Evolutionary conservation across 1,284 basidiomycete genomes (phyloP), one percentile per base, ranked within the genome.

Genomic region (Rhodotorula mucilaginosa): DNA sequence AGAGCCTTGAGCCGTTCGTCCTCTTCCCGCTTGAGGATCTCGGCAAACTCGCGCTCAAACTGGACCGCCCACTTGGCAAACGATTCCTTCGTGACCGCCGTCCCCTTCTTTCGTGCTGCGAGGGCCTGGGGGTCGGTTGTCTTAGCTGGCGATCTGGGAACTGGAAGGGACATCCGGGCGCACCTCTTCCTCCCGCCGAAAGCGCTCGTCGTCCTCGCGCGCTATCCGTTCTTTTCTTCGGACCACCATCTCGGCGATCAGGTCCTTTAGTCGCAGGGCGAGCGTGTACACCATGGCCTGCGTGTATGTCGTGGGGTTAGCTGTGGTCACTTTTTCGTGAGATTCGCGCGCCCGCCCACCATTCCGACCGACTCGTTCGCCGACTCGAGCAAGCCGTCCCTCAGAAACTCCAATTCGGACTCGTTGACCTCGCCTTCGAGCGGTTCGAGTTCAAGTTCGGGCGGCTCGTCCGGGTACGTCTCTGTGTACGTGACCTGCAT

Each of bases 241-340:
- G 39, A 69, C 85, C 58, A 92, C 86, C 47, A 95, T 82, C 21
- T 80, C 79, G 5, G 88, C 87, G 19, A 97, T 83, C 62, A 88
- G 85, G 80, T 97, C 95, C 73, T 91, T 86, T 59, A 97, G 85
- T 77, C 92, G 90, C 4, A 92, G 90, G 6, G 93, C 90, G 10
- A 99, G 85, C 0, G 95, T 93, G 80, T 97, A 99, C 18, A 93
- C 95, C 94, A 98, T 97, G 3, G 96, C 94, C 92, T 94, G 75
- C 23, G 19, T 61, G 67, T 34, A 51, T 26, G 34, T 34, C 4
- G 34, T 34, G 34, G 18, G 29, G n/a, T 62, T 13, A 39, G 29
- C 39, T 52, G 54, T 64, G 39, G 44, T 60, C 58, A 58, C n/a
- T 10, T 23, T 8, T 3, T 44, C 15, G 31, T 59, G 26, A 16